Conservation (phyloP, 1,284 basidiomycete species). For the Fomes fomentarius region DNA sequence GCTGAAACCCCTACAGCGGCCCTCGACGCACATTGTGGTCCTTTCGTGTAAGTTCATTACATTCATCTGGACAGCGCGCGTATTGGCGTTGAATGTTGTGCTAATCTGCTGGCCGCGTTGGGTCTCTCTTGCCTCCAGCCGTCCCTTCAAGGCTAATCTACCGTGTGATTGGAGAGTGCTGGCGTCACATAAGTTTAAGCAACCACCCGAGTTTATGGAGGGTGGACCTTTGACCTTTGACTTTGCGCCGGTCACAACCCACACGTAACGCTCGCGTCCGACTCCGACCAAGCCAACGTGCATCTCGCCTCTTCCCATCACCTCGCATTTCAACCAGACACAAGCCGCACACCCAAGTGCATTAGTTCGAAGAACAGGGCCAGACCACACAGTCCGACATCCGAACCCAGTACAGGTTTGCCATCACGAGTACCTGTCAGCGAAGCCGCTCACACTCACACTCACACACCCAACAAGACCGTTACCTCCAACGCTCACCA, state of each 20-base stretch:
- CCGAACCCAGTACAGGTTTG: conserved; percentile 39
- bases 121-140: conserved; percentile 3
- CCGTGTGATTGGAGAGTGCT: conserved; percentile 9
- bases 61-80: background rate
- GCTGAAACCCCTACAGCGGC: conserved; percentile 2
- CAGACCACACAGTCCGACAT: conserved; percentile 41
- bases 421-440: conserved; percentile 47
- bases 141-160: background rate
- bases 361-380: conserved; percentile 23
- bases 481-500: conserved; percentile 43
- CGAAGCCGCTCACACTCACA: conserved; percentile 41
- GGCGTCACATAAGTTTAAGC: conserved; percentile 14
- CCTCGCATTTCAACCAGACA: conserved; percentile 10
- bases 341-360: conserved; percentile 1
- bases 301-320: conserved; percentile 30
- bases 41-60: conserved; percentile 13
- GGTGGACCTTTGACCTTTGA: conserved; percentile 32
- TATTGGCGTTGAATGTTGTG: conserved; percentile 9
- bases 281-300: conserved; percentile 16
- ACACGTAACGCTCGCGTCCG: conserved; percentile 36
- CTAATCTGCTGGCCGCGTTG: conserved; percentile 6
- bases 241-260: conserved; percentile 30
- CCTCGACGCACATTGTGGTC: background rate
- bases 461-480: conserved; percentile 51
- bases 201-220: conserved; percentile 13